Base-by-base conservation (phyloP, 257 asterid genomes). In the Rehmannia glutinosa region DNA sequence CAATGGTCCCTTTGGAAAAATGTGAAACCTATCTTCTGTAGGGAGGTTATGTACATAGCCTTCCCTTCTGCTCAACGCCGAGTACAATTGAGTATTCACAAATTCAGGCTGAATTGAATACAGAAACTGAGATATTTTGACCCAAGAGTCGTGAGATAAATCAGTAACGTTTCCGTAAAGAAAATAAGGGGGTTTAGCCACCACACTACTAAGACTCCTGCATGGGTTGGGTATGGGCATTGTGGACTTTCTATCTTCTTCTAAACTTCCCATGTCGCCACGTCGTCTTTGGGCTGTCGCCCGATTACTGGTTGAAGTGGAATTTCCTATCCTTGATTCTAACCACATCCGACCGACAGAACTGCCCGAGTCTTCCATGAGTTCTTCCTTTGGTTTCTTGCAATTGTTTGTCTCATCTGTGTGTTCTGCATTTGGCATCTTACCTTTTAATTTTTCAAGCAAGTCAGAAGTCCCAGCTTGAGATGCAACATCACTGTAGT, bases 1-100 rank as follows among this genome's bases (percentile, higher is more conserved):
- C 87, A 71, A 74, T 24, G 97, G 95, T 39, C 95, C 83, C 68
- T 76, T 86, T 0, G 97, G 97, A 23, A 45, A 64, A 74, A 82
- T 62, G 75, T 77, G 87, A 58, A 75, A 82, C 76, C 97, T 78
- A 30, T 77, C 82, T 69, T 78, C 88, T 13, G 69, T 69, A 8
- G 99, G 95, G 56, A 93, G 92, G 79, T 90, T 93, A 73, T 93
- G 99, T 8, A 90, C 69, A 38, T 90, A 93, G 47, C 99, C 97
- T 79, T 93, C 99, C 24, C 32, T 72, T 61, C 96, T 81, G 71
- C 76, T 74, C 76, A 93, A 65, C 10, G 99, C 95, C 3, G 97
- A 90, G 81, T 75, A 78, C 5, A 13, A 47, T 20, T 78, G 77
- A 19, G 91, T 72, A 21, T 70, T 77, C 17, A 78, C 94, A 28